Conservation (phyloP, 2,329 filamentous ascomycete genomes). For the Diaporthe sp. region DNA sequence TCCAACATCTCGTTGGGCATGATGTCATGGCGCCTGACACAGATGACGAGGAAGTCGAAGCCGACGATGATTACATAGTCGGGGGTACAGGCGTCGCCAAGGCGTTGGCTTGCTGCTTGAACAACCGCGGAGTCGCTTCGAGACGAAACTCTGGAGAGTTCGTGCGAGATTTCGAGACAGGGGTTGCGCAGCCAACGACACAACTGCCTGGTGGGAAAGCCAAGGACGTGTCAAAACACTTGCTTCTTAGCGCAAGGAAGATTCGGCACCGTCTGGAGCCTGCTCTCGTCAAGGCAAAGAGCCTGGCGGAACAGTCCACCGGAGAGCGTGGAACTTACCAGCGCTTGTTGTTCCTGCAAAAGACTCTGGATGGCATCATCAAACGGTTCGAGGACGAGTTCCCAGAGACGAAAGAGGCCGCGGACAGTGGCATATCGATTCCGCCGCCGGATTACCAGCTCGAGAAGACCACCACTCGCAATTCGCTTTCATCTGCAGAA, state of each 20-base stretch:
- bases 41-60: conserved; percentile 77
- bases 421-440: conserved; percentile 48
- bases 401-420: conserved; percentile 80
- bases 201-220: conserved; percentile 72
- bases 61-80: conserved; percentile 95
- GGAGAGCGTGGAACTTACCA: conserved; percentile 81
- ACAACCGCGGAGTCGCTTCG: conserved; percentile 80
- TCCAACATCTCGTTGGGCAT: conserved; percentile 88
- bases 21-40: conserved; percentile 62
- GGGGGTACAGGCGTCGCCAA: conserved; percentile 96
- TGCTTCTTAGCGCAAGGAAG: conserved; percentile 89
- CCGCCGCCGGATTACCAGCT: conserved; percentile 45
- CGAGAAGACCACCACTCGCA: conserved; percentile 44
- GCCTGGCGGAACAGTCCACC: conserved; percentile 62
- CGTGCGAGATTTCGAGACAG: conserved; percentile 65
- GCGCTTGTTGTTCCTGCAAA: conserved; percentile 87
- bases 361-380: conserved; percentile 91
- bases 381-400: conserved; percentile 97
- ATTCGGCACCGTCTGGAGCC: conserved; percentile 87
- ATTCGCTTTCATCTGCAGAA: conserved; percentile 51
- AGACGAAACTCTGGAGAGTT: conserved; percentile 67
- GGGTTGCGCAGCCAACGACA: conserved; percentile 59
- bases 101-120: conserved; percentile 89
- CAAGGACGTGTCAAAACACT: conserved; percentile 92
- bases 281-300: conserved; percentile 81